phyloP scores from a whole-genome alignment of 139 green algal genomes.

The Chlorella sp. region DNA sequence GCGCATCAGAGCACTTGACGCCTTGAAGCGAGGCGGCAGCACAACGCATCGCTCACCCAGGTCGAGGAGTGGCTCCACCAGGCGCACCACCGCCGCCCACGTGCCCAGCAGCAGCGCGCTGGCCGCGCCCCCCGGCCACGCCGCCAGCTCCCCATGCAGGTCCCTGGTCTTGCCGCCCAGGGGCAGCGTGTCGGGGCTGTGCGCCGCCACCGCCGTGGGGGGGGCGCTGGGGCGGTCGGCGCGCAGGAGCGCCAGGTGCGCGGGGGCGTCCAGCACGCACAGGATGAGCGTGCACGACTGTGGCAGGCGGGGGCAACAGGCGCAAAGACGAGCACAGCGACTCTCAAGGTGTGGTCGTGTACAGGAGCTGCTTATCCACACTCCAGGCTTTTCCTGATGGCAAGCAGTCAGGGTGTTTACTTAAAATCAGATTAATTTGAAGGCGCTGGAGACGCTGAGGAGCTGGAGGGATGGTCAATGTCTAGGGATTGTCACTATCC shows the following conservation, averaged over 20 bases:
- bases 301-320: neutral
- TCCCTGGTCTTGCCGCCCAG: conserved; percentile 31
- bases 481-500: too few species aligned
- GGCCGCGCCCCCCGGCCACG: conserved; percentile 8
- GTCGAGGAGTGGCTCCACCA: neutral
- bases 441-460: neutral
- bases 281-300: conserved; percentile 44
- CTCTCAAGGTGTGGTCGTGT: too few species aligned
- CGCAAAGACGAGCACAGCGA: neutral
- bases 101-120: conserved; percentile 26
- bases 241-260: conserved; percentile 8
- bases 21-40: neutral
- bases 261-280: conserved; percentile 37
- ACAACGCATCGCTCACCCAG: neutral
- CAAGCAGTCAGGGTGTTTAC: neutral
- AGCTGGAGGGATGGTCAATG: neutral
- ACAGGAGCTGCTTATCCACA: neutral
- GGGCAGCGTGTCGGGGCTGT: conserved; percentile 15
- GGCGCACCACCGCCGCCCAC: conserved; percentile 16
- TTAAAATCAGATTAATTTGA: neutral
- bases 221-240: neutral
- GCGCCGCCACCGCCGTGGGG: conserved; percentile 3
- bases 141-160: conserved; percentile 22
- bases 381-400: too few species aligned
- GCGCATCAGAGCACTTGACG: neutral